Evolutionary conservation across 2,329 filamentous ascomycete species (phyloP).

Genomic region (Lecanicillium sp.): DNA sequence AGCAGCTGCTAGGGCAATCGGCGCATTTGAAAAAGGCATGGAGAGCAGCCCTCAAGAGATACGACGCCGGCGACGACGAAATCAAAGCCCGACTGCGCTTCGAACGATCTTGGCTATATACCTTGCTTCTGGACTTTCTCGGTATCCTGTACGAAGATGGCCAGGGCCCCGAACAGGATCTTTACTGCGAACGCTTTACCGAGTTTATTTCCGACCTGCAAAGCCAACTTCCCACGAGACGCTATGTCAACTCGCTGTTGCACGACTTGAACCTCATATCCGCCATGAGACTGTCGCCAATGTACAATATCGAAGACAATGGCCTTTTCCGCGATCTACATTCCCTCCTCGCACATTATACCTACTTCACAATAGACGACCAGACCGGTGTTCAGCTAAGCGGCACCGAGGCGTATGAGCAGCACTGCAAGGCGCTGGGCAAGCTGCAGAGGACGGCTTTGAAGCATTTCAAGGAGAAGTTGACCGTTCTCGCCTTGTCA

Average conservation of each 20-base stretch:
- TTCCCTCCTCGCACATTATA: slow-evolving; percentile 76
- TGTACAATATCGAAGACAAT: slow-evolving; percentile 69
- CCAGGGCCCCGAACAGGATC: slow-evolving; percentile 52
- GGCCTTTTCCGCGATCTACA: slow-evolving; percentile 73
- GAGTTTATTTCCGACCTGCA: slow-evolving; percentile 87
- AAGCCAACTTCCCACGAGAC: slow-evolving; percentile 86
- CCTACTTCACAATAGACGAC: slow-evolving; percentile 84
- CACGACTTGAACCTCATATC: slow-evolving; percentile 79
- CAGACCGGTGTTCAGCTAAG: slow-evolving; percentile 74
- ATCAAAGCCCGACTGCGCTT: slow-evolving; percentile 77
- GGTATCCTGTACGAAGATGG: slow-evolving; percentile 57
- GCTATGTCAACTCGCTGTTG: slow-evolving; percentile 85
- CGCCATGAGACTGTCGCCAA: slow-evolving; percentile 67
- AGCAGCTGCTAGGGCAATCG: slow-evolving; percentile 63
- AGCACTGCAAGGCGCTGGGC: slow-evolving; percentile 70
- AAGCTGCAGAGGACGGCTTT: slow-evolving; percentile 70
- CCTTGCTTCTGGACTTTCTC: slow-evolving; percentile 76
- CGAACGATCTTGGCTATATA: slow-evolving; percentile 89
- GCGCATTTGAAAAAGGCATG: slow-evolving; percentile 80
- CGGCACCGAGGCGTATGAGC: slow-evolving; percentile 65
- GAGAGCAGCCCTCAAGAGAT: slow-evolving; percentile 80
- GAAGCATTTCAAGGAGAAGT: slow-evolving; percentile 79
- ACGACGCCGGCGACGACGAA: slow-evolving; percentile 74
- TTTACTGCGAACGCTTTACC: slow-evolving; percentile 87
- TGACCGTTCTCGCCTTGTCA: slow-evolving; percentile 84